A percentile compares a stretch with the other conserved stretches of the same genome.
These are phyloP conservation scores for Phytophthora uliginosa DNA, from an alignment of 352 stramenopile species.

Conservation along the genomic window DNA sequence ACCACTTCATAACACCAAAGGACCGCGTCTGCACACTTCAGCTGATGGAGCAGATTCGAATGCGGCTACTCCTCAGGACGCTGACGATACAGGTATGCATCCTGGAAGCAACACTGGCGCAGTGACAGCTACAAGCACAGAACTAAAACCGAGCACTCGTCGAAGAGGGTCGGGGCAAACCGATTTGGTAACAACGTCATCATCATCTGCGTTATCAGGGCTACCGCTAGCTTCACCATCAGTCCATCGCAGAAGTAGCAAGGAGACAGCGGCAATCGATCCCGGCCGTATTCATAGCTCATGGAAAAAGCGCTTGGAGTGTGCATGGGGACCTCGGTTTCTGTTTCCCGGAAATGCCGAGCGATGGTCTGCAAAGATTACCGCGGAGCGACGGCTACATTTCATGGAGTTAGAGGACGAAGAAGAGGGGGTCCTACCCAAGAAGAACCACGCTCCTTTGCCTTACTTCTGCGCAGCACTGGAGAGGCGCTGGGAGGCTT, in stretches of 20 bases:
- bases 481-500: constrained; percentile 58
- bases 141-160: constrained; percentile 14
- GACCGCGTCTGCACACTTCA: constrained; percentile 30
- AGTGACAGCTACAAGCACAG: neutral
- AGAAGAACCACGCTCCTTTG: constrained; percentile 46
- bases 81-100: constrained; percentile 6
- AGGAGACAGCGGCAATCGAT: constrained; percentile 34
- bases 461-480: constrained; percentile 58
- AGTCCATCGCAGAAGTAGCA: constrained; percentile 18
- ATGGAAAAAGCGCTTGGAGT: constrained; percentile 69
- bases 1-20: constrained; percentile 54
- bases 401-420: constrained; percentile 39
- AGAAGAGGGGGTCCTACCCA: constrained; percentile 19
- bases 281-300: constrained; percentile 46
- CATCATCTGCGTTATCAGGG: constrained; percentile 35
- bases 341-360: constrained; percentile 47
- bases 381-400: constrained; percentile 17
- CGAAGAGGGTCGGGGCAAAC: constrained; percentile 28
- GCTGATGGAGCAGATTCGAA: constrained; percentile 21
- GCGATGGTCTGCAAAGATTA: constrained; percentile 31
- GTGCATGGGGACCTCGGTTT: constrained; percentile 68
- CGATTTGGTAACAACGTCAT: constrained; percentile 22
- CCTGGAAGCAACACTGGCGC: constrained; percentile 9
- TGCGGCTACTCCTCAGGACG: neutral
- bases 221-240: constrained; percentile 21